These are phyloP conservation scores for Colletotrichum spinosum DNA, from an alignment of 2,329 filamentous ascomycete species.

Conservation along the genomic window DNA sequence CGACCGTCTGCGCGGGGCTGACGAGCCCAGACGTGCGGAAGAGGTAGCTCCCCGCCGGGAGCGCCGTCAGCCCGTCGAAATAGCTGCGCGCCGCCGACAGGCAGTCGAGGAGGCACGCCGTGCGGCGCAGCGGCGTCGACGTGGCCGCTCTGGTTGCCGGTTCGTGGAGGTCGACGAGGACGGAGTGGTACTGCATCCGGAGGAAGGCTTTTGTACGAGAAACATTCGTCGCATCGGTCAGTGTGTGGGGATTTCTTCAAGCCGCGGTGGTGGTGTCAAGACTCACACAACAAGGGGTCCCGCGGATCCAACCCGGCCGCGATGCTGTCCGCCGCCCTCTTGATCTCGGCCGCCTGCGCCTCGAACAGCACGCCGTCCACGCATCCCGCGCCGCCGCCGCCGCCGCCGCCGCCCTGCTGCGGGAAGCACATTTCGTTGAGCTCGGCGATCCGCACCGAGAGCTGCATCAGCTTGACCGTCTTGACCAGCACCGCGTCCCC, in stretches of 20 bases:
- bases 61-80: slow-evolving; percentile 45
- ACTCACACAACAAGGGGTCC: slow-evolving; percentile 34
- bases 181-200: slow-evolving; percentile 48
- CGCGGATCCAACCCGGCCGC: slow-evolving; percentile 45
- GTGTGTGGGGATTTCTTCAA: too few species aligned
- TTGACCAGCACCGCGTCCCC: slow-evolving; percentile 48
- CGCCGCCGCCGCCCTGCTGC: slow-evolving; percentile 42
- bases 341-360: slow-evolving; percentile 47
- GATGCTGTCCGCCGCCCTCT: slow-evolving; percentile 47
- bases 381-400: slow-evolving; percentile 45
- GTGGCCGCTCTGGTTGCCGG: slow-evolving; percentile 49
- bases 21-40: slow-evolving; percentile 20
- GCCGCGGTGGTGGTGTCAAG: too few species aligned
- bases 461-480: slow-evolving; percentile 49
- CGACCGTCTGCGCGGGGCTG: slow-evolving; percentile 14
- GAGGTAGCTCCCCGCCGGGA: slow-evolving; percentile 40
- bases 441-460: slow-evolving; percentile 49
- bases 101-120: slow-evolving; percentile 50
- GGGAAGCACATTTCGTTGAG: slow-evolving; percentile 45
- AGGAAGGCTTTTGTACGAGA: not conserved
- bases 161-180: slow-evolving; percentile 52
- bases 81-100: slow-evolving; percentile 49
- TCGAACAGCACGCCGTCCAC: slow-evolving; percentile 44
- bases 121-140: slow-evolving; percentile 42
- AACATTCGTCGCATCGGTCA: too few species aligned